Conservation (phyloP, 2,329 filamentous ascomycete genomes). For the Plenodomus lindquistii region DNA sequence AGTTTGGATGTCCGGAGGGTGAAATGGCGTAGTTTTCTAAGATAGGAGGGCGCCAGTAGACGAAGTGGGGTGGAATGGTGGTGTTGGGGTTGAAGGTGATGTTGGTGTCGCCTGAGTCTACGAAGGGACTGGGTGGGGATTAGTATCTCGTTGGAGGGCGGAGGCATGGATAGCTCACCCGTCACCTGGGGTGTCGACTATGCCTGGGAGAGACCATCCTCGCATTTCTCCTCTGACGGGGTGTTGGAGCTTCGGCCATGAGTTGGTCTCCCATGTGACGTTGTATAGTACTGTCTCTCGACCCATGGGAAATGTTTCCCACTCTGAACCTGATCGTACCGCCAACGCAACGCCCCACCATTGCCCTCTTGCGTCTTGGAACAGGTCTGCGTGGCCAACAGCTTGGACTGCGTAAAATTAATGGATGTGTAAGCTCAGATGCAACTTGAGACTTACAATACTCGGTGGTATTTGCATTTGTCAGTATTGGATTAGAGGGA, state of each 20-base stretch:
- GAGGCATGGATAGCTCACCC: slow-evolving; percentile 26
- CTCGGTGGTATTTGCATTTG: slow-evolving; percentile 41
- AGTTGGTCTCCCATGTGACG: slow-evolving; percentile 29
- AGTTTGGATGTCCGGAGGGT: slow-evolving; percentile 48
- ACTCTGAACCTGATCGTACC: slow-evolving; percentile 30
- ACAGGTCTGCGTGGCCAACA: slow-evolving; percentile 31
- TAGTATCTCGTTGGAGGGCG: not conserved
- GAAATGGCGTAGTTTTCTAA: slow-evolving; percentile 54
- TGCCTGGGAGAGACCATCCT: slow-evolving; percentile 48
- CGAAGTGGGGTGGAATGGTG: slow-evolving; percentile 55
- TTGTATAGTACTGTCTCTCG: slow-evolving; percentile 32
- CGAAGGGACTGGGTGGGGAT: slow-evolving; percentile 38
- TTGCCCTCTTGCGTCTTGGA: slow-evolving; percentile 27
- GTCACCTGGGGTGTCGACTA: slow-evolving; percentile 42
- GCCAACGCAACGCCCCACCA: slow-evolving; percentile 36
- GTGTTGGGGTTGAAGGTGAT: slow-evolving; percentile 53
- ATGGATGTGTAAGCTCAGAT: not conserved
- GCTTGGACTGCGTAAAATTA: not conserved
- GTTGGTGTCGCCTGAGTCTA: slow-evolving; percentile 47
- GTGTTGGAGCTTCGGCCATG: slow-evolving; percentile 51
- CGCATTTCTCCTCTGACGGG: slow-evolving; percentile 52
- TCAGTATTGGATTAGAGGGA: slow-evolving; percentile 45
- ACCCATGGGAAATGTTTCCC: slow-evolving; percentile 31
- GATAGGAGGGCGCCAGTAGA: slow-evolving; percentile 58
- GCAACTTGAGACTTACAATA: slow-evolving; percentile 33